Evolutionary conservation across 768 basidiomycete genomes (phyloP), one percentile per base, ranked within the genome.

Genomic region (Xerocomellus amylosporus): DNA sequence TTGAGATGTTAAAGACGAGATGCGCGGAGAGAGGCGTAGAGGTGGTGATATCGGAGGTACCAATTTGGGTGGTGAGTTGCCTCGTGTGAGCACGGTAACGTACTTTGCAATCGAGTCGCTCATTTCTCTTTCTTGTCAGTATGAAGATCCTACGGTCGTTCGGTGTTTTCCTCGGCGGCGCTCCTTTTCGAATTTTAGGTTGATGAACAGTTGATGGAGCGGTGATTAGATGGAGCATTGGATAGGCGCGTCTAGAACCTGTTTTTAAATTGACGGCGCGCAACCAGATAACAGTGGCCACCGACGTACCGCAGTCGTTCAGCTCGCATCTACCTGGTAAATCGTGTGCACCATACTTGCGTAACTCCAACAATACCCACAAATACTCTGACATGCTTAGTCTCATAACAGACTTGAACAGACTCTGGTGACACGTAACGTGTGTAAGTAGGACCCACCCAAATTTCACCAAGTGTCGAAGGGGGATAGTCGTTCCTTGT

Each of bases 41-140:
- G 39, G 49, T 78, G 46, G 57, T 54, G 17, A 53, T 67, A 41
- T 66, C 68, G 19, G 58, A 64, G 10, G 53, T 61, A 12, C 74
- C 74, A 2, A 49, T 70, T 42, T 75, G 68, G 67, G 58, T 69
- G 59, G 77, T 79, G 38, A 62, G 77, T 71, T 24, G 7, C 20
- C 19, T 38, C 24, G 15, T 8, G 30, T 14, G 7, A 38, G 8
- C 20, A 31, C 28, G 26, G 37, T 17, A 2, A 17, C 5, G 22
- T 9, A 14, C 41, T 4, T 31, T 14, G 26, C 4, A 10, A 51
- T 51, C 17, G 26, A 47, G 22, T 19, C 2, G 8, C 42, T 34
- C 33, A 38, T 41, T 24, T 5, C 10, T 43, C 22, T 19, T 33
- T 51, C 24, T 30, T 24, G 13, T 39, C 58, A 77, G 76, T 58